Percentiles rank a stretch among this genome's conserved stretches.
Conservation (phyloP, 306 rosid species). For the Acacia melanoxylon region DNA sequence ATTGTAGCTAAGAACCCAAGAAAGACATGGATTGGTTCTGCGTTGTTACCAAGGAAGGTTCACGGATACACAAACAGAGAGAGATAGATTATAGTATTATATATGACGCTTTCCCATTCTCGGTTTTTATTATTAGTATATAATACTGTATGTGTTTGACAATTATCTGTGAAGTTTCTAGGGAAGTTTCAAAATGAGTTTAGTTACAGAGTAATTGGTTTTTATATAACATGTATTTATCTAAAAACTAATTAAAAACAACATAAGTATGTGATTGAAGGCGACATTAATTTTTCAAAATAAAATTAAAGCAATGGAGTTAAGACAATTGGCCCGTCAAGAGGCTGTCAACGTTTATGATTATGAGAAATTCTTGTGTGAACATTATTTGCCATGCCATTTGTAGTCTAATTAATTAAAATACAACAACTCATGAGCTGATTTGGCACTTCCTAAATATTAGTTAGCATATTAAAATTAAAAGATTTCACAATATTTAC, state of each 20-base stretch:
- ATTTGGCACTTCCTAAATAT: no score
- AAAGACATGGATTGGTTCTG: background rate
- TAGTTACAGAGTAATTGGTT: background rate
- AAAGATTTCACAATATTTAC: no score
- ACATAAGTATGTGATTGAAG: background rate
- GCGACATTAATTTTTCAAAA: background rate
- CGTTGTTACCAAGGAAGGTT: no score
- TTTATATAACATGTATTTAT: background rate
- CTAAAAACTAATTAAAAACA: background rate
- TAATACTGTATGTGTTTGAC: background rate
- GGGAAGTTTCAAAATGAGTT: background rate
- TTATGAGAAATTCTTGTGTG: no score
- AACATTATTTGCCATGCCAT: no score
- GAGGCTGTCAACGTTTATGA: no score
- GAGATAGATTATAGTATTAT: no score
- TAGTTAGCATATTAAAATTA: no score
- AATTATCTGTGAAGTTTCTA: background rate
- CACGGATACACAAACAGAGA: no score
- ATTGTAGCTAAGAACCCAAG: background rate
- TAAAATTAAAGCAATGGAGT: background rate
- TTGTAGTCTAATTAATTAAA: no score
- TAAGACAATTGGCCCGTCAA: background rate
- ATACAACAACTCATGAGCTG: no score
- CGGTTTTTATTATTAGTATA: background rate
- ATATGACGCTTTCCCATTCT: background rate